Evolutionary conservation across 73 alveolate genomes (phyloP).

Genomic region (Paramecium sonneborni): DNA sequence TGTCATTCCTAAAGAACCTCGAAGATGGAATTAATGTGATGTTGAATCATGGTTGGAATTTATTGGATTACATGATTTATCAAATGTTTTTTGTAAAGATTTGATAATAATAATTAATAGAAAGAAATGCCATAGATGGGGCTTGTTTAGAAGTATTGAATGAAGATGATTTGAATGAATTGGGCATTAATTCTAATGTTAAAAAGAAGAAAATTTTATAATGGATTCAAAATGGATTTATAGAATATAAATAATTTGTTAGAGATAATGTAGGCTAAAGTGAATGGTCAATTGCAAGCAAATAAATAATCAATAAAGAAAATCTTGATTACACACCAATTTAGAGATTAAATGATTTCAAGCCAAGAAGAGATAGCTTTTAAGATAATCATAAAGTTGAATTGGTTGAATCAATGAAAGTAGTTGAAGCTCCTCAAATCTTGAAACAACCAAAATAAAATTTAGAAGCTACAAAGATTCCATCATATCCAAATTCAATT

Average conservation of each 20-base stretch:
- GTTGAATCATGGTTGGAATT: constrained; percentile 33
- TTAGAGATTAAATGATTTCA: not conserved
- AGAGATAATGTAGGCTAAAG: not conserved
- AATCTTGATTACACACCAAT: constrained; percentile 50
- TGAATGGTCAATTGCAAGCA: constrained; percentile 55
- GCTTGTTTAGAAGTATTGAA: constrained; percentile 55
- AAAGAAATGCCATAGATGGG: constrained; percentile 50
- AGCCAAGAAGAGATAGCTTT: constrained; percentile 12
- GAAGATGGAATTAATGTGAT: constrained; percentile 27
- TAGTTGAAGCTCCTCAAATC: constrained; percentile 40
- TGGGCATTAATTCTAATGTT: constrained; percentile 11
- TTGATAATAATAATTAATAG: not conserved
- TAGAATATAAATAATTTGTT: constrained; percentile 39
- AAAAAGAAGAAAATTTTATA: constrained; percentile 36
- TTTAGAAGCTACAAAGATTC: constrained; percentile 19
- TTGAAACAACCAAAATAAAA: not conserved
- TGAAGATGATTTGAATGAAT: constrained; percentile 52
- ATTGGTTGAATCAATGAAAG: constrained; percentile 55
- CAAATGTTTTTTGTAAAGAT: not conserved
- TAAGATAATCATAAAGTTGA: not conserved
- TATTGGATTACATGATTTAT: constrained; percentile 24
- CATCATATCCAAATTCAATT: not conserved
- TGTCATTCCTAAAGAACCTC: constrained; percentile 40
- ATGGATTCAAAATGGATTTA: constrained; percentile 34
- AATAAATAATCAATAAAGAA: not conserved